Evolutionary conservation across 2,329 filamentous ascomycete species (phyloP).

Genomic region (Fusarium albosuccineum): DNA sequence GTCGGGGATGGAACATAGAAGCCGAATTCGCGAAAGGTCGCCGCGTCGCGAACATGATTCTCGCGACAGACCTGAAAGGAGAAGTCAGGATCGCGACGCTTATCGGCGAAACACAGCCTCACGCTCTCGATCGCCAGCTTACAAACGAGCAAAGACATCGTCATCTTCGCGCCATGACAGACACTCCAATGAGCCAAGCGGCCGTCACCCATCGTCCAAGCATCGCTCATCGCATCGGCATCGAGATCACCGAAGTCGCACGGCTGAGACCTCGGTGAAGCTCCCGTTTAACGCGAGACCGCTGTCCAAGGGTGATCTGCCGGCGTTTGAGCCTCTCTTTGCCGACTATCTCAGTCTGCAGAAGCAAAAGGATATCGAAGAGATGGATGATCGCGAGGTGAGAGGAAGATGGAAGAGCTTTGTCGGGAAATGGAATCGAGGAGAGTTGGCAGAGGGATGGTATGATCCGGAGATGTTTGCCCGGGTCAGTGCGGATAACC

Average conservation of each 20-base stretch:
- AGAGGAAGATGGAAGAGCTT: conserved; percentile 96
- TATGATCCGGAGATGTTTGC: conserved; percentile 83
- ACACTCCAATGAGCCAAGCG: conserved; percentile 28
- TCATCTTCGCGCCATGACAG: conserved; percentile 33
- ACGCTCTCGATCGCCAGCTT: conserved; percentile 41
- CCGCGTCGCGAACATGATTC: conserved; percentile 38
- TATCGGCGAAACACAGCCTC: conserved; percentile 34
- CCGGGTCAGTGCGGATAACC: conserved; percentile 50
- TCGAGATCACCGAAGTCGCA: conserved; percentile 32
- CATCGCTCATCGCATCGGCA: conserved; percentile 45
- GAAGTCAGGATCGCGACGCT: conserved; percentile 33
- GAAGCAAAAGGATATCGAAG: conserved; percentile 78
- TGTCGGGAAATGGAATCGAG: conserved; percentile 89
- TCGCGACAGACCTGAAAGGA: conserved; percentile 30
- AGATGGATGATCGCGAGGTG: conserved; percentile 79
- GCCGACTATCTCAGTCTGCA: conserved; percentile 90
- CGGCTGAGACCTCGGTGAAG: conserved; percentile 18
- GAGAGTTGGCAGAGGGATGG: conserved; percentile 90
- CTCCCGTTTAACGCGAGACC: conserved; percentile 76
- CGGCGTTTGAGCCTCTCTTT: conserved; percentile 77
- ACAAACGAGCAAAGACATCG: conserved; percentile 31
- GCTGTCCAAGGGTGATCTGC: conserved; percentile 78
- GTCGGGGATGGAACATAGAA: conserved; percentile 33
- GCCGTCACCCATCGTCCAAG: conserved; percentile 34
- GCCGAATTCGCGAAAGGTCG: conserved; percentile 35